Evolutionary conservation across 495 filamentous ascomycete genomes (phyloP), one percentile per base, ranked within the genome.

Genomic region (Aspergillus homomorphus): DNA sequence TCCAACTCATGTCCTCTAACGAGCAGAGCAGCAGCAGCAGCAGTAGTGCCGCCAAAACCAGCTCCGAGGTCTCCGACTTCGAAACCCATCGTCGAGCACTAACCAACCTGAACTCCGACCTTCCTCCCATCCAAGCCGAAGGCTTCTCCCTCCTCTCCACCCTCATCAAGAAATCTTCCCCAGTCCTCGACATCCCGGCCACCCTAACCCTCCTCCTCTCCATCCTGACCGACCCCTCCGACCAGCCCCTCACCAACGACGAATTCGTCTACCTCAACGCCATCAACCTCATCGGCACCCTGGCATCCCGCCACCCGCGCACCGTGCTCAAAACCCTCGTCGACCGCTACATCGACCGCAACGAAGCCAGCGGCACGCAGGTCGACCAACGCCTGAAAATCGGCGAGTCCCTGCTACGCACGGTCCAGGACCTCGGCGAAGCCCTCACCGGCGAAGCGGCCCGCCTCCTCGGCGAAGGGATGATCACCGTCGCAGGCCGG

Each of bases 41-140:
- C 33, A 7, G 6, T 9, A 7, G 6, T 9, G 10, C 33, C 6
- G 33, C 12, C 30, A 60, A 75, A 21, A 41, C 56, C 19, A 69
- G 73, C 7, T 49, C 72, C 10, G 80, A 87, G 53, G 62, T 81
- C 14, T 79, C 86, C 56, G 87, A 91, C 64, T 81, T 84, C 26
- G 86, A 90, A 54, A 87, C 80, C 0, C 89, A 94, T 62, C 80
- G 76, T 52, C 79, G 89, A 18, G 89, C 89, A 6, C 75, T 94
- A 26, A 82, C 80, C 0, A 89, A 92, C 65, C 84, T 94, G 54
- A 86, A 85, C 19, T 89, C 90, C 54, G 82, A 86, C 0, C 84
- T 90, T 0, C 82, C 90, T 7, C 91, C 91, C 0, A 86, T 92
- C 10, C 84, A 89, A 26, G 86, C 84, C 5, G 88, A 94, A 67